Conservation (phyloP, 2,329 filamentous ascomycete genomes). For the Ophiostoma sp. region DNA sequence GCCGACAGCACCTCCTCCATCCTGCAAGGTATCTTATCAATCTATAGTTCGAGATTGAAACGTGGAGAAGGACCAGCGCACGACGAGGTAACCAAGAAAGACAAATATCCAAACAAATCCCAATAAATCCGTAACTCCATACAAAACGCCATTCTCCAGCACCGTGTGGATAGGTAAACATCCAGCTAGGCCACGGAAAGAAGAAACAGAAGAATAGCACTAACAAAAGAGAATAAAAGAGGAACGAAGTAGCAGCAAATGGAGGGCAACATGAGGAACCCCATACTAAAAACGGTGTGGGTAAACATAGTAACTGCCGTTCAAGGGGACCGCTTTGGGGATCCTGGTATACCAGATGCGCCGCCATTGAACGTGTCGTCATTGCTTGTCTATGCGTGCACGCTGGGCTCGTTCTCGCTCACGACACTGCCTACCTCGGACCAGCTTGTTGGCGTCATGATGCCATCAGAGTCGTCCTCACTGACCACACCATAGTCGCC, state of each 20-base stretch:
- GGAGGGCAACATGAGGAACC: neutral
- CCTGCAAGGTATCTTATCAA: no score
- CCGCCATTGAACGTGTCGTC: neutral
- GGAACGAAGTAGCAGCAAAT: no score
- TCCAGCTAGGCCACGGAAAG: neutral
- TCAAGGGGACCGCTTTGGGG: no score
- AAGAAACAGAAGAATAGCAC: neutral
- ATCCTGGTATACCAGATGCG: neutral
- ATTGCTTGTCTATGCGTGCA: conserved; percentile 7
- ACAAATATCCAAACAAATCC: neutral
- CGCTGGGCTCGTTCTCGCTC: conserved; percentile 48
- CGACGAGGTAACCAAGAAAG: neutral
- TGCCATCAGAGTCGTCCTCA: conserved; percentile 50
- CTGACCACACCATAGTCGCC: conserved; percentile 51
- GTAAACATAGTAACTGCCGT: neutral
- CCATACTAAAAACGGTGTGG: neutral
- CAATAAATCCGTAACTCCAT: neutral
- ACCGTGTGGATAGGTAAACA: neutral
- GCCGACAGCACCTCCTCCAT: no score
- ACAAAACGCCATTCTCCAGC: conserved; percentile 12
- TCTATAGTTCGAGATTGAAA: no score
- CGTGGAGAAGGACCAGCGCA: no score
- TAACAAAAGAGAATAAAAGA: neutral
- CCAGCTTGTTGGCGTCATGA: conserved; percentile 58
- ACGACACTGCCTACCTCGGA: conserved; percentile 59